phyloP scores from a whole-genome alignment of 768 basidiomycete species.

The Pseudohyphozyma bogoriensis region DNA sequence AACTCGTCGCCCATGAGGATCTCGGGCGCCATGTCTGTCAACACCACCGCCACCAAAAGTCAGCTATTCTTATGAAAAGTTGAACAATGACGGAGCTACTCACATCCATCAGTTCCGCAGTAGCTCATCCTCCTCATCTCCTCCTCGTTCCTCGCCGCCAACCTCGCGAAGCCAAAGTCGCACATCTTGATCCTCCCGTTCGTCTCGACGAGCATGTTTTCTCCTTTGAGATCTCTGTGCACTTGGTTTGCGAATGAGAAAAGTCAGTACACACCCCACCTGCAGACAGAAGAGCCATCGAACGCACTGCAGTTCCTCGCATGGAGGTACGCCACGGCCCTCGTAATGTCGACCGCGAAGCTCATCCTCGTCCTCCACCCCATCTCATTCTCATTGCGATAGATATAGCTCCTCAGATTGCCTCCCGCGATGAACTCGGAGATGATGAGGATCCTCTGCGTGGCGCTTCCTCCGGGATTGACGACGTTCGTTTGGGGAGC shows the following conservation, averaged over 20 bases:
- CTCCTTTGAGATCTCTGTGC: conserved; percentile 79
- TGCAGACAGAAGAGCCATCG: too few relatives aligned
- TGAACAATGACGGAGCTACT: neutral
- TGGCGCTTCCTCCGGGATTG: conserved; percentile 31
- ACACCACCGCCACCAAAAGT: conserved; percentile 45
- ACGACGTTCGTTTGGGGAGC: neutral
- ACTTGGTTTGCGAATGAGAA: too few relatives aligned
- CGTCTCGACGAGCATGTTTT: conserved; percentile 87
- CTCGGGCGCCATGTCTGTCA: conserved; percentile 95
- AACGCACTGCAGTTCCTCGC: too few relatives aligned
- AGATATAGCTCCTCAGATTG: conserved; percentile 83
- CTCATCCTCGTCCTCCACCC: conserved; percentile 86
- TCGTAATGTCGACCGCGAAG: conserved; percentile 87
- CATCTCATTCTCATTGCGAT: too few relatives aligned
- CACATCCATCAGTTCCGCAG: conserved; percentile 39
- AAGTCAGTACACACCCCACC: too few relatives aligned
- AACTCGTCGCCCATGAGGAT: conserved; percentile 86
- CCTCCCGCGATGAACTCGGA: conserved; percentile 70
- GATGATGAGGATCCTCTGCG: conserved; percentile 82
- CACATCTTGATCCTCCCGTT: conserved; percentile 94
- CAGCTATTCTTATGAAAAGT: neutral
- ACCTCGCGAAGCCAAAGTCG: conserved; percentile 96
- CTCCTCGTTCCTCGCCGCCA: conserved; percentile 82
- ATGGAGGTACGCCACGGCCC: conserved; percentile 93
- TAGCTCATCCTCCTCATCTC: conserved; percentile 47